Evolutionary conservation across 441 rosid genomes (phyloP).

Genomic region (Populus hybrid): DNA sequence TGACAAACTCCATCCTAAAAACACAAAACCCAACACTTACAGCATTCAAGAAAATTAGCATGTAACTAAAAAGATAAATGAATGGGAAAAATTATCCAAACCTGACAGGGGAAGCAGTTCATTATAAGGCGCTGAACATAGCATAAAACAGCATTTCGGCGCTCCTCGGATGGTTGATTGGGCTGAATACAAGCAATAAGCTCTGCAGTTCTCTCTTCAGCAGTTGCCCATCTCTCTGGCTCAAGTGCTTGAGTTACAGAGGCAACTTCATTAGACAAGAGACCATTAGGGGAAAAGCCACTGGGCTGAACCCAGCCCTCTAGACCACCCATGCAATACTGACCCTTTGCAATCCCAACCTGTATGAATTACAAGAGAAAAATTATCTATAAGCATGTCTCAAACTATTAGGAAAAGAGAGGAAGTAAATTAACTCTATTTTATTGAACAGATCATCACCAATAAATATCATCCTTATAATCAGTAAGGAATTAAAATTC

Average conservation of each 20-base stretch:
- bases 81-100: slow-evolving; percentile 19
- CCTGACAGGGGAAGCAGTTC: slow-evolving; percentile 80
- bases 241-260: slow-evolving; percentile 59
- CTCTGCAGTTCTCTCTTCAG: slow-evolving; percentile 78
- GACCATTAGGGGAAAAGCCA: slow-evolving; percentile 69
- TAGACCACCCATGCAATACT: slow-evolving; percentile 71
- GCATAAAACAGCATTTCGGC: slow-evolving; percentile 79
- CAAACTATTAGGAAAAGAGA: neutral
- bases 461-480: neutral
- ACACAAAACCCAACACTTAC: neutral
- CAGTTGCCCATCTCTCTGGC: slow-evolving; percentile 69
- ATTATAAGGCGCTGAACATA: slow-evolving; percentile 77
- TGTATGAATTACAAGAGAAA: neutral
- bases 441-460: neutral
- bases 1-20: neutral
- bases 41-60: neutral
- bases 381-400: neutral
- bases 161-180: slow-evolving; percentile 69
- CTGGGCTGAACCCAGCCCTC: slow-evolving; percentile 62
- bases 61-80: neutral
- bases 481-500: neutral
- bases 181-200: slow-evolving; percentile 90
- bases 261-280: slow-evolving; percentile 70
- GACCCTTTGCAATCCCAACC: neutral
- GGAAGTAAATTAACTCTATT: neutral